Percentiles rank a stretch among this genome's conserved stretches.
phyloP scores from a whole-genome alignment of 192 early-diverging fungal genomes.

The Mortierella antarctica region DNA sequence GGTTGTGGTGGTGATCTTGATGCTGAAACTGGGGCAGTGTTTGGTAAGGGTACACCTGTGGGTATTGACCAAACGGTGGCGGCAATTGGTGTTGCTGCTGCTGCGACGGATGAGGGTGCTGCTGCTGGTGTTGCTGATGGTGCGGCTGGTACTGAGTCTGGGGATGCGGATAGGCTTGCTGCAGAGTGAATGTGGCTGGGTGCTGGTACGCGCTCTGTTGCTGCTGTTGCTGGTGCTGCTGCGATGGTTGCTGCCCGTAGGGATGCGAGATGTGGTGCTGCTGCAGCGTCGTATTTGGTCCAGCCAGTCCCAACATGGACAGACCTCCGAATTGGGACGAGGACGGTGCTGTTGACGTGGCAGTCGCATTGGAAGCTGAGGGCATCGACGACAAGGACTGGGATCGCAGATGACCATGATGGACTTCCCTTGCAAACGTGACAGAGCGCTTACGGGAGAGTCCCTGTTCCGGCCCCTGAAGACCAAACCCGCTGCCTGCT shows the following conservation, averaged over 20 bases:
- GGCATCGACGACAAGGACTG: constrained; percentile 51
- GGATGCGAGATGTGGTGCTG: not conserved
- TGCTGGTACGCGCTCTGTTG: constrained; percentile 10
- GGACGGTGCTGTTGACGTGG: constrained; percentile 1
- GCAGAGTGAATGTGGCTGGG: constrained; percentile 5
- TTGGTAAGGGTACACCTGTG: constrained; percentile 27
- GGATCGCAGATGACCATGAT: constrained; percentile 45
- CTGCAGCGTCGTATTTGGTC: constrained; percentile 13
- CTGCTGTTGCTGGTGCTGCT: constrained; percentile 8
- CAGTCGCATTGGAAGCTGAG: not conserved
- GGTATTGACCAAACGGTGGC: constrained; percentile 49
- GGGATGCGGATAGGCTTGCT: constrained; percentile 7
- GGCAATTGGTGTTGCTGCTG: constrained; percentile 29
- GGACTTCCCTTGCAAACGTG: constrained; percentile 44
- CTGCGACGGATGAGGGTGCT: not conserved
- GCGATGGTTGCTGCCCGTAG: constrained; percentile 9
- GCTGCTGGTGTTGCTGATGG: constrained; percentile 12
- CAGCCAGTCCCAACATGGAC: constrained; percentile 24
- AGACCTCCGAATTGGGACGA: constrained; percentile 14
- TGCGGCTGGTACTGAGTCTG: constrained; percentile 3
- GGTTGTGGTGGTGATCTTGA: not conserved
- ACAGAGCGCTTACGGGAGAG: constrained; percentile 44
- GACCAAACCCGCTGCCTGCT: constrained; percentile 5
- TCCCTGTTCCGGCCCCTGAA: constrained; percentile 23
- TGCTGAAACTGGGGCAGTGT: constrained; percentile 18